phyloP scores from a whole-genome alignment of 129 eudicot species.

The Erigeron canadensis region DNA sequence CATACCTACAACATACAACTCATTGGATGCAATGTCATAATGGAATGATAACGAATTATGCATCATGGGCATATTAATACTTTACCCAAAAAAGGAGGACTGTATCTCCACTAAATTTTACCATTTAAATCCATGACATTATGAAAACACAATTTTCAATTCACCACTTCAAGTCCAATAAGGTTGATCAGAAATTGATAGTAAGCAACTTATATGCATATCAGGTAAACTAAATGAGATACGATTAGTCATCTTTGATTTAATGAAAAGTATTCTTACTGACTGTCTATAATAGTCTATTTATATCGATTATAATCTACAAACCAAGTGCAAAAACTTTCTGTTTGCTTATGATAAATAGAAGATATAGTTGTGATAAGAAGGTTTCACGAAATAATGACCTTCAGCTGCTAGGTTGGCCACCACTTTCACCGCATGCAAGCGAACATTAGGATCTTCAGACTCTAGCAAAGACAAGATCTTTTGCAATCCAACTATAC shows the following conservation, averaged over 20 bases:
- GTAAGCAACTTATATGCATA: not conserved
- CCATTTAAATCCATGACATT: no score
- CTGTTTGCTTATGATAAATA: not conserved
- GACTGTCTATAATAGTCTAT: not conserved
- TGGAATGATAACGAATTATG: not conserved
- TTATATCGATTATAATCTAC: not conserved
- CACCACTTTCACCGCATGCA: conserved; percentile 98
- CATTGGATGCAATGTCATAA: conserved; percentile 8
- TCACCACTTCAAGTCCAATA: not conserved
- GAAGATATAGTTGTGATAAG: not conserved
- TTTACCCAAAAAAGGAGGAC: not conserved
- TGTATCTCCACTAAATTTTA: no score
- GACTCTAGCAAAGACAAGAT: conserved; percentile 94
- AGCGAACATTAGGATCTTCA: conserved; percentile 80
- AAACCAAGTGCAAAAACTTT: not conserved
- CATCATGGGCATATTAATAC: conserved; percentile 2
- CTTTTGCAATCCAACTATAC: conserved; percentile 92
- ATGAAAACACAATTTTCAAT: no score
- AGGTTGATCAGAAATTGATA: not conserved
- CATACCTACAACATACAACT: conserved; percentile 6
- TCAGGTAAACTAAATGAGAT: conserved; percentile 9
- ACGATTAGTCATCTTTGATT: not conserved
- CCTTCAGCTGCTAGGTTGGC: conserved; percentile 99
- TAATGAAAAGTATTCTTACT: conserved; percentile 4
- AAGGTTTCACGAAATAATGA: conserved; percentile 32